These are phyloP conservation scores for Phytophthora hibernalis DNA, from an alignment of 352 stramenopile genomes.

Conservation along the genomic window DNA sequence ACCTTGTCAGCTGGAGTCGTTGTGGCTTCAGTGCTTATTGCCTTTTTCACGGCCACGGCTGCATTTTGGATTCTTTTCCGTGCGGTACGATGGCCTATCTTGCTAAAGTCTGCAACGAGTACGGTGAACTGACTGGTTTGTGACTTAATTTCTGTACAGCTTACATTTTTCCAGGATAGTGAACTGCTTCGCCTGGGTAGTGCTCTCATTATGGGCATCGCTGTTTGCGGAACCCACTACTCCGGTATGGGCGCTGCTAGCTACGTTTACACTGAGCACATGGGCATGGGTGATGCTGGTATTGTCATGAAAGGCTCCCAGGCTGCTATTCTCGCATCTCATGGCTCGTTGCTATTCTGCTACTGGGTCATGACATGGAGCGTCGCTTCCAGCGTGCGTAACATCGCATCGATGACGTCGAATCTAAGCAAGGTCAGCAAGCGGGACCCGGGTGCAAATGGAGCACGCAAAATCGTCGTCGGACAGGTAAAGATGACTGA, in stretches of 20 bases:
- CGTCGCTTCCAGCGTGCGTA: conserved; percentile 36
- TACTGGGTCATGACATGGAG: conserved; percentile 66
- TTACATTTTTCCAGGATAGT: conserved; percentile 69
- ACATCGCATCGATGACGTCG: conserved; percentile 32
- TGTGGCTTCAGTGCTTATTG: conserved; percentile 57
- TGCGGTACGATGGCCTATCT: conserved; percentile 33
- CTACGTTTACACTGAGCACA: conserved; percentile 46
- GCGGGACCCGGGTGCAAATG: conserved; percentile 10
- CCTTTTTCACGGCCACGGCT: conserved; percentile 61
- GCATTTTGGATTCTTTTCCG: conserved; percentile 81
- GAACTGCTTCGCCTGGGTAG: conserved; percentile 59
- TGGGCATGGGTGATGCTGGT: conserved; percentile 19
- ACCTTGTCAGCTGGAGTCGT: conserved; percentile 50
- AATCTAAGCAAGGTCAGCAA: conserved; percentile 33
- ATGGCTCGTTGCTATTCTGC: conserved; percentile 56
- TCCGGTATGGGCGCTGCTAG: conserved; percentile 54
- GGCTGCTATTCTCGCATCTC: conserved; percentile 46
- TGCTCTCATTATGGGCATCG: conserved; percentile 68
- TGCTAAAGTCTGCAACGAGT: neutral
- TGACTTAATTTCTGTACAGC: conserved; percentile 19
- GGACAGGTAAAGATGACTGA: conserved; percentile 16
- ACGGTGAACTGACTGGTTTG: neutral
- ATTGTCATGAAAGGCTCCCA: conserved; percentile 46
- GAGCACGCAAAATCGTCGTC: conserved; percentile 22
- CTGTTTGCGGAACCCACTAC: conserved; percentile 75